phyloP scores from a whole-genome alignment of 2,329 filamentous ascomycete genomes.

The Fusarium keratoplasticum region DNA sequence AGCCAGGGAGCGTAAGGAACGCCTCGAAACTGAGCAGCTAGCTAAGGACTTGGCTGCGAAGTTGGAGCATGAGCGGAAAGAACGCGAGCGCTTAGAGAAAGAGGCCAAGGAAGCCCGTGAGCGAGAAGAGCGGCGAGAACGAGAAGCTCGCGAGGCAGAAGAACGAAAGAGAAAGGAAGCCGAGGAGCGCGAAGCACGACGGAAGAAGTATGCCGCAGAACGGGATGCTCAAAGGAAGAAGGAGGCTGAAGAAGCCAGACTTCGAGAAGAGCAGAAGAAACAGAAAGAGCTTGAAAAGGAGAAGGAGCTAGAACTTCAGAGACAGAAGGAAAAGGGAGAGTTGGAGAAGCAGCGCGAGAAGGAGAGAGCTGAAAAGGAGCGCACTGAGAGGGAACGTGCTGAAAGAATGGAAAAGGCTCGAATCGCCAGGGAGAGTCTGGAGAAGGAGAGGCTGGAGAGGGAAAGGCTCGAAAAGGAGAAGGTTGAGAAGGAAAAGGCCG shows the following conservation, averaged over 20 bases:
- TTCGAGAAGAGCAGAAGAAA: constrained; percentile 49
- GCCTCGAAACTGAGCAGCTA: constrained; percentile 44
- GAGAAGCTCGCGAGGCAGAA: constrained; percentile 45
- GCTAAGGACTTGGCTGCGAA: constrained; percentile 51
- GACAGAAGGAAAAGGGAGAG: constrained; percentile 44
- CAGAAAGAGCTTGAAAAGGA: constrained; percentile 53
- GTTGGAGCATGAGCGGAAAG: constrained; percentile 52
- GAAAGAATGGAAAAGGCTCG: background rate
- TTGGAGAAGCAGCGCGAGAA: constrained; percentile 14
- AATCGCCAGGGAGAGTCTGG: constrained; percentile 11
- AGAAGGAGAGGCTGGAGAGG: constrained; percentile 45
- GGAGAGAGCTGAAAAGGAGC: background rate
- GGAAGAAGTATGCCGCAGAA: constrained; percentile 38
- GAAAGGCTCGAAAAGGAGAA: constrained; percentile 46
- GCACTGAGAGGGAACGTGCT: background rate
- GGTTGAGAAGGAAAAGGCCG: constrained; percentile 48
- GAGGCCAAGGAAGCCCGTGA: constrained; percentile 53
- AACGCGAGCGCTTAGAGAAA: constrained; percentile 59
- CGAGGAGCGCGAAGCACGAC: constrained; percentile 51
- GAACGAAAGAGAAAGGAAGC: constrained; percentile 53
- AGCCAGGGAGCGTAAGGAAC: constrained; percentile 45
- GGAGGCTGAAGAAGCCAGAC: constrained; percentile 40
- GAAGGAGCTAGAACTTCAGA: constrained; percentile 51
- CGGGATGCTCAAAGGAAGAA: constrained; percentile 37
- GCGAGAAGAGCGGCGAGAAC: constrained; percentile 57